These are phyloP conservation scores for Moesziomyces parantarcticus DNA, from an alignment of 1,284 basidiomycete species.

Conservation along the genomic window DNA sequence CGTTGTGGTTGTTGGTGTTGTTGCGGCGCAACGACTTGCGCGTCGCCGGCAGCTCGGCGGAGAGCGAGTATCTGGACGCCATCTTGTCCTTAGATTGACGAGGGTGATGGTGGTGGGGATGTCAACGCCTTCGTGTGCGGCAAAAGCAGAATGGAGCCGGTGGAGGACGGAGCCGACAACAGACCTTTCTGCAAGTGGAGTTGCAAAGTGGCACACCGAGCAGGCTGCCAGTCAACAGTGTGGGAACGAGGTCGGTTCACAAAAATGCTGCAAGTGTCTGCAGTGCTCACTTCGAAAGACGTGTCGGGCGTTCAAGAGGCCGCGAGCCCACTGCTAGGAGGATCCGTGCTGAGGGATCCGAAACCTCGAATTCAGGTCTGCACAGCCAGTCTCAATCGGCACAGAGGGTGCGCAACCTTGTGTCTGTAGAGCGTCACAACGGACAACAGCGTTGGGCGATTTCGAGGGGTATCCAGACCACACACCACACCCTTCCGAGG, in stretches of 20 bases:
- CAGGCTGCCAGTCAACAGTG: too few relatives aligned
- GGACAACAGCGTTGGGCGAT: background rate
- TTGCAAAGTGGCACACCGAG: too few relatives aligned
- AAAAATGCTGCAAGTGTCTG: too few relatives aligned
- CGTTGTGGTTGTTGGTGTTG: background rate
- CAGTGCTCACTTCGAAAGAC: too few relatives aligned
- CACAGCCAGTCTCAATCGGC: background rate
- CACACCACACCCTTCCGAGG: too few relatives aligned
- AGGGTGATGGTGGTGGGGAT: conserved; percentile 7
- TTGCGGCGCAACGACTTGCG: conserved; percentile 37
- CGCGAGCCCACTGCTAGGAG: too few relatives aligned
- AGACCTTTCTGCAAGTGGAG: background rate
- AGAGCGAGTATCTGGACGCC: conserved; percentile 43
- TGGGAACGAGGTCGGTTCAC: too few relatives aligned
- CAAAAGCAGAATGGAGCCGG: background rate
- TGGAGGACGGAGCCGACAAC: too few relatives aligned
- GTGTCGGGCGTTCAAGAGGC: too few relatives aligned
- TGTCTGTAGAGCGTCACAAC: background rate
- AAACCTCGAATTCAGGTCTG: background rate
- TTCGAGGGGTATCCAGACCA: background rate
- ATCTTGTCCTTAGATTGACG: conserved; percentile 8
- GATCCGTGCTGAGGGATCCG: too few relatives aligned
- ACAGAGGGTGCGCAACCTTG: background rate
- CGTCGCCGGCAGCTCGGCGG: conserved; percentile 40
- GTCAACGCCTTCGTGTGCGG: background rate